Percentiles rank a stretch among this genome's conserved stretches.
Conservation (phyloP, 2,329 filamentous ascomycete species). For the Paraphoma chrysanthemicola region DNA sequence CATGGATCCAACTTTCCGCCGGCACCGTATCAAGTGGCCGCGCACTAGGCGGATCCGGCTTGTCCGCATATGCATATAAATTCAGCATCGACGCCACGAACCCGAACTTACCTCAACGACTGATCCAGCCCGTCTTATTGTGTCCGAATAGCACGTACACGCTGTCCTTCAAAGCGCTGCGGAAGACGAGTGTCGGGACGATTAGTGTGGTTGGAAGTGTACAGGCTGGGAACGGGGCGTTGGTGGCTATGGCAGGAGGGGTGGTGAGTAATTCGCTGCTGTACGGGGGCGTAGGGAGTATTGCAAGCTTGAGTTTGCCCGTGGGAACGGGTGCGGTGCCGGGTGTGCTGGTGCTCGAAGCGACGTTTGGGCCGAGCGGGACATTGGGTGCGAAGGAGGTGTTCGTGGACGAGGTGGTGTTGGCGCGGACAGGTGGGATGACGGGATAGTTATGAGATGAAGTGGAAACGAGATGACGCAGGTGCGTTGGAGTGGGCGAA, state of each 20-base stretch:
- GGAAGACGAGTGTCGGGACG: background rate
- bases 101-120: constrained; percentile 1
- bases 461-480: background rate
- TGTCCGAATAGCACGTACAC: constrained; percentile 1
- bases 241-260: background rate
- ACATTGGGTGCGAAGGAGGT: constrained; percentile 1
- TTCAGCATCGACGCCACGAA: background rate
- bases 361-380: background rate
- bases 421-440: background rate
- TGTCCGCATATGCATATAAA: background rate
- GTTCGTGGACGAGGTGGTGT: constrained; percentile 1
- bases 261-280: background rate
- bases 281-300: background rate
- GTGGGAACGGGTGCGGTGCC: background rate
- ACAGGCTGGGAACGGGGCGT: background rate
- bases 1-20: too few relatives aligned
- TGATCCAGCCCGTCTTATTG: constrained; percentile 1
- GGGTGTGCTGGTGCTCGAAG: constrained; percentile 1
- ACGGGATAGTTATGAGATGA: background rate
- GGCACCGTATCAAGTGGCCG: too few relatives aligned
- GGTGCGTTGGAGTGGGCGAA: too few relatives aligned
- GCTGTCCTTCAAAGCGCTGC: background rate
- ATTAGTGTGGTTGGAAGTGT: background rate
- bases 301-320: background rate
- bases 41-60: too few relatives aligned